These are phyloP conservation scores for Phytophthora chlamydospora DNA, from an alignment of 352 stramenopile genomes.

Conservation along the genomic window DNA sequence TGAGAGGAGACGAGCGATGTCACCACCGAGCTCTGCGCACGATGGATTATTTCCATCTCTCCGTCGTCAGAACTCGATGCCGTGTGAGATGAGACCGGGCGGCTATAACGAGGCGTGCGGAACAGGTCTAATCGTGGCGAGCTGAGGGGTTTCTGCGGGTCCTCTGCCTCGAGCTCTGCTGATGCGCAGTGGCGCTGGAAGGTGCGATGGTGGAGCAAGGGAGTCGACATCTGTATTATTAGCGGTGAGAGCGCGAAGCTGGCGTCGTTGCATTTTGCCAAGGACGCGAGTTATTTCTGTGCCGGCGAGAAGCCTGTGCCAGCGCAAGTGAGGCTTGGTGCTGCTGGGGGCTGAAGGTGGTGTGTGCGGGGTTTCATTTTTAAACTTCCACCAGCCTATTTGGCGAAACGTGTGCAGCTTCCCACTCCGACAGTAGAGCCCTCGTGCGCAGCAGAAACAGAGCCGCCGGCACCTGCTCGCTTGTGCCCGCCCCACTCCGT, in stretches of 20 bases:
- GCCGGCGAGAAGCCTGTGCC: conserved; percentile 5
- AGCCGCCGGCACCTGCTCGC: conserved; percentile 21
- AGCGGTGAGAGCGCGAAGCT: conserved; percentile 26
- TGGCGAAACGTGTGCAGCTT: conserved; percentile 45
- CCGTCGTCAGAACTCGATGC: conserved; percentile 6
- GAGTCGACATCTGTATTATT: conserved; percentile 29
- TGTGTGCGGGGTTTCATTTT: conserved; percentile 65
- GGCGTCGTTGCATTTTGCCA: conserved; percentile 31
- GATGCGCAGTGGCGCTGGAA: conserved; percentile 10
- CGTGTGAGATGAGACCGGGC: conserved; percentile 8
- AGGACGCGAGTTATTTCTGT: conserved; percentile 40
- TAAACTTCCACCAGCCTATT: conserved; percentile 61
- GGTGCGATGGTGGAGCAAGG: conserved; percentile 7
- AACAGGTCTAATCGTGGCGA: conserved; percentile 27
- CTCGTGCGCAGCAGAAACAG: conserved; percentile 39
- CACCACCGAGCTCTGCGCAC: background rate
- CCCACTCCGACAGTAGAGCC: conserved; percentile 40
- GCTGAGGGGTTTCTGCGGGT: conserved; percentile 25
- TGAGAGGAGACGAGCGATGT: background rate
- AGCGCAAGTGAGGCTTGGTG: background rate
- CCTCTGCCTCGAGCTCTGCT: conserved; percentile 20
- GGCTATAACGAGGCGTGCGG: conserved; percentile 19
- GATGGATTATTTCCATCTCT: conserved; percentile 19
- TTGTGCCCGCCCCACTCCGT: conserved; percentile 25
- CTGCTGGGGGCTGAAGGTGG: conserved; percentile 17